Evolutionary conservation across 352 stramenopile species (phyloP), one percentile per base, ranked within the genome.

Genomic region (Peronospora belbahrii): DNA sequence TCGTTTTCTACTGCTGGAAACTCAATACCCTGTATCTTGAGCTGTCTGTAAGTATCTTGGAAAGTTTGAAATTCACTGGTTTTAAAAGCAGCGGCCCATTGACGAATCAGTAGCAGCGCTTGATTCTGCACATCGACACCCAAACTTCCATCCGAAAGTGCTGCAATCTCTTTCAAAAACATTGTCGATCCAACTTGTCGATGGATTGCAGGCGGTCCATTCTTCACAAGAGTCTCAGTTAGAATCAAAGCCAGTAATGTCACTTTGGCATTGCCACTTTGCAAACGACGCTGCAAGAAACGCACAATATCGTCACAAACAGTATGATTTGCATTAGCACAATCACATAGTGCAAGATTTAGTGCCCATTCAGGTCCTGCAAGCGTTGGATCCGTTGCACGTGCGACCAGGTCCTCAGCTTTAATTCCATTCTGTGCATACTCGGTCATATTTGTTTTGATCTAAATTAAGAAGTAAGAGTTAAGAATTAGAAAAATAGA

Each of bases 91-190:
- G 82, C 76, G 0, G 77, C 76, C 82, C 82, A 93, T 36, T 93
- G 79, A 48, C 81, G 80, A 56, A 93, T 88, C 48, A 93, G 51
- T 43, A 80, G 48, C 24, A 88, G 52, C 28, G 82, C 65, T 48
- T 86, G 74, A 42, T 82, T 74, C 59, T 88, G 79, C 35, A 88
- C 82, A 42, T 89, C 78, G 44, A 81, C 71, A 33, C 75, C 75
- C 42, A 80, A 56, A 31, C 56, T 74, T 24, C 75, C 76, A 45
- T 90, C 77, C 5, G 68, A 74, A 4, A 93, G 60, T 24, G 66
- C 73, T 3, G 74, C 74, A 18, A 93, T 56, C 28, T 85, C 70
- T 23, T 74, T 65, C 28, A 93, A 53, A 48, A 91, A 93, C 9
- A 51, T n/a, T 23, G 74, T 66, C 15, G 65, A 69, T 2, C 48